Conservation (phyloP, 2,329 filamentous ascomycete species). For the Phialophora macrospora region DNA sequence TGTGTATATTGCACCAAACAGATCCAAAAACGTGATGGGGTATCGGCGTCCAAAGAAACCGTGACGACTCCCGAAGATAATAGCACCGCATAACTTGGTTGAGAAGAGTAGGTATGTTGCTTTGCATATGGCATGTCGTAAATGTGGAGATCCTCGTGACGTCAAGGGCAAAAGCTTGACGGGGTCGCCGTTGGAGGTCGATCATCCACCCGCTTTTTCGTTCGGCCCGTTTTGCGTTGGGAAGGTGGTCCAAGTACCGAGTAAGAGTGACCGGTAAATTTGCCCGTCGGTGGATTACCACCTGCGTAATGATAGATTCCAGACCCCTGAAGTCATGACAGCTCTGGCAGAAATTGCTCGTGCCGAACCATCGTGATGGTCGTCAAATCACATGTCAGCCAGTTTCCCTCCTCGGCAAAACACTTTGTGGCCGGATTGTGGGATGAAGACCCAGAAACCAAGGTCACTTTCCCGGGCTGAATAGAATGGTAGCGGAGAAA, state of each 20-base stretch:
- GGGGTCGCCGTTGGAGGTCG: neutral
- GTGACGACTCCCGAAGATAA: conserved; percentile 12
- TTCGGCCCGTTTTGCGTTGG: conserved; percentile 6
- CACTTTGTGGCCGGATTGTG: neutral
- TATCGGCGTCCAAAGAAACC: conserved; percentile 19
- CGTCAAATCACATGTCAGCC: conserved; percentile 25
- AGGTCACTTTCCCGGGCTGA: neutral
- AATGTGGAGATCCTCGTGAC: conserved; percentile 19
- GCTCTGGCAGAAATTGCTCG: neutral
- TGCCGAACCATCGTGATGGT: conserved; percentile 4
- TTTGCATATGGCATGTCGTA: neutral
- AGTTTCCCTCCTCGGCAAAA: conserved; percentile 20
- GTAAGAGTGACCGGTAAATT: neutral
- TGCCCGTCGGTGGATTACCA: neutral
- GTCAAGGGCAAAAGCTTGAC: conserved; percentile 8
- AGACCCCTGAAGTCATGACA: neutral
- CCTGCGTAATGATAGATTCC: conserved; percentile 7
- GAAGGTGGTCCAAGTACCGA: conserved; percentile 2
- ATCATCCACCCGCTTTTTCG: neutral
- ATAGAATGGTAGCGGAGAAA: conserved; percentile 2
- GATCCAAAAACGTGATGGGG: conserved; percentile 11
- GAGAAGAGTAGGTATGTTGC: conserved; percentile 4
- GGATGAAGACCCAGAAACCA: neutral
- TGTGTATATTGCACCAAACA: neutral
- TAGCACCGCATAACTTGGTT: neutral